Conservation (phyloP, 805 yeast species). For the Metschnikowia gelsemii region DNA sequence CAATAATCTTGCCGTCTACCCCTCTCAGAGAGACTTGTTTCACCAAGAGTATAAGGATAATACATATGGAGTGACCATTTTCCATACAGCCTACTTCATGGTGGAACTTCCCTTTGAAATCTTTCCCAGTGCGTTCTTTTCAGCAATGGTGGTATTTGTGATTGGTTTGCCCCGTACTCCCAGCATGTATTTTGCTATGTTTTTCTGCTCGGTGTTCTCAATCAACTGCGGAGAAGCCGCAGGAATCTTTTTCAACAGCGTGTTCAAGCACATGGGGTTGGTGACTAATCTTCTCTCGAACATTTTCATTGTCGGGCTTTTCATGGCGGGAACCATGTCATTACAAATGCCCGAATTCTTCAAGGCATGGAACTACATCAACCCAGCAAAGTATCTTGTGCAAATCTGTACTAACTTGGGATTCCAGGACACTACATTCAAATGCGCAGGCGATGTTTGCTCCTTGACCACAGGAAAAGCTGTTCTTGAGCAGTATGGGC, state of each 20-base stretch:
- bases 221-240: constrained; percentile 80
- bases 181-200: constrained; percentile 63
- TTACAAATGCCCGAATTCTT: constrained; percentile 69
- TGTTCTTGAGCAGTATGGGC: constrained; percentile 52
- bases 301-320: constrained; percentile 65
- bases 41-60: constrained; percentile 77
- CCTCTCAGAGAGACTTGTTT: constrained; percentile 69
- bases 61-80: constrained; percentile 63
- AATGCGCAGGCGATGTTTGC: constrained; percentile 51
- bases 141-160: constrained; percentile 63
- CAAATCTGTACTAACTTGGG: constrained; percentile 59
- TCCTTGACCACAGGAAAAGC: constrained; percentile 51
- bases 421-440: constrained; percentile 49
- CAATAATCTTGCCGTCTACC: constrained; percentile 73
- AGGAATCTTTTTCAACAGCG: constrained; percentile 76
- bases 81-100: constrained; percentile 56
- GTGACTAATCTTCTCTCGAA: constrained; percentile 73
- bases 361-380: constrained; percentile 69
- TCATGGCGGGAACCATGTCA: constrained; percentile 85
- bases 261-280: constrained; percentile 73
- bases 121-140: constrained; percentile 54
- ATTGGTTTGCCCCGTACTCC: constrained; percentile 72
- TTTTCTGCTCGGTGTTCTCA: constrained; percentile 52
- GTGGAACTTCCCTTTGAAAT: constrained; percentile 72
- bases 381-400: constrained; percentile 74